Evolutionary conservation across 2,329 filamentous ascomycete species (phyloP).

Genomic region (Aureobasidium vineae): DNA sequence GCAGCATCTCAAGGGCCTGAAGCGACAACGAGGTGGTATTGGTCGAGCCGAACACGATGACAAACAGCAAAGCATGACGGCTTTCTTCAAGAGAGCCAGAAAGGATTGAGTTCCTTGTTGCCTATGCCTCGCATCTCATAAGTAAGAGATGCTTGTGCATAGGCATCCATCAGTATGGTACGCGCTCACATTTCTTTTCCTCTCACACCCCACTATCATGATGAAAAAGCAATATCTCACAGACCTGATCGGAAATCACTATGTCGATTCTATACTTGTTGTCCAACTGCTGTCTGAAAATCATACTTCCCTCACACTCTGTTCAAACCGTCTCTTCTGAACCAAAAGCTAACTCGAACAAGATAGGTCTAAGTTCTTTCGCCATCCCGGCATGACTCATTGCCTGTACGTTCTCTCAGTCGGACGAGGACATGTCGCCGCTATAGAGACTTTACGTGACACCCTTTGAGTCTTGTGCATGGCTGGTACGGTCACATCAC

Average conservation of each 20-base stretch:
- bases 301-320: slow-evolving; percentile 2
- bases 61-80: slow-evolving; percentile 70
- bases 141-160: slow-evolving; percentile 1
- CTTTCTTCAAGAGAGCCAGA: slow-evolving; percentile 68
- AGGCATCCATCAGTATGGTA: slow-evolving; percentile 30
- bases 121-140: not conserved
- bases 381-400: not conserved
- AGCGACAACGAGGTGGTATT: slow-evolving; percentile 77
- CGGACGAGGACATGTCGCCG: too few species aligned
- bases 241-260: slow-evolving; percentile 76
- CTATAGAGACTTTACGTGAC: not conserved
- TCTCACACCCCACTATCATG: slow-evolving; percentile 41
- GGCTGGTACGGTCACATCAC: not conserved
- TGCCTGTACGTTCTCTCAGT: not conserved
- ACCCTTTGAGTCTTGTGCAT: not conserved
- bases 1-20: slow-evolving; percentile 70
- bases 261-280: slow-evolving; percentile 64
- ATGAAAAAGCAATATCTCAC: slow-evolving; percentile 64
- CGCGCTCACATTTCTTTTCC: slow-evolving; percentile 30
- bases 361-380: slow-evolving; percentile 9
- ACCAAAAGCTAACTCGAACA: slow-evolving; percentile 19
- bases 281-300: slow-evolving; percentile 81
- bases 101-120: slow-evolving; percentile 35
- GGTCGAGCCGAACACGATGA: slow-evolving; percentile 74
- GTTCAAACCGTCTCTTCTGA: not conserved